Percentiles rank a stretch among this genome's conserved stretches.
Evolutionary conservation across 345 rosid genomes (phyloP).

Genomic region (Boechera stricta): DNA sequence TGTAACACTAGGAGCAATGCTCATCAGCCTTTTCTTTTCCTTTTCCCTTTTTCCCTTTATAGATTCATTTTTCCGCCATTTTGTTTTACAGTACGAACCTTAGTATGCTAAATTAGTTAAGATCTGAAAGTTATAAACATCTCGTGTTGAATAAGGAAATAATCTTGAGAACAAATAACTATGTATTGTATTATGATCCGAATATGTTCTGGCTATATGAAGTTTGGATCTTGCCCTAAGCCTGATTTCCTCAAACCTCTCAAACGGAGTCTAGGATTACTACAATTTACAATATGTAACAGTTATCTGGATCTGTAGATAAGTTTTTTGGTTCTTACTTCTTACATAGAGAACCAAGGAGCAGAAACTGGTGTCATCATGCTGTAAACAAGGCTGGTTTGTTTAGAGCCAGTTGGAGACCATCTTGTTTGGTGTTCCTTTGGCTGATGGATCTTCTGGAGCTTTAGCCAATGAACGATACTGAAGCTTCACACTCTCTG

Average conservation of each 20-base stretch:
- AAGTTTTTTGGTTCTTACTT: not conserved
- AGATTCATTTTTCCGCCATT: conserved; percentile 19
- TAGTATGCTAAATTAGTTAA: conserved; percentile 12
- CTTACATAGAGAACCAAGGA: conserved; percentile 25
- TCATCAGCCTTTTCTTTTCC: conserved; percentile 24
- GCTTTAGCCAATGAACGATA: conserved; percentile 89
- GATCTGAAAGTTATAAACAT: conserved; percentile 12
- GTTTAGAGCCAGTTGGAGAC: conserved; percentile 66
- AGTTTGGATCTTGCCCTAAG: conserved; percentile 24
- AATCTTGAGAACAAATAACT: conserved; percentile 10
- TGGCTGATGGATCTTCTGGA: conserved; percentile 57
- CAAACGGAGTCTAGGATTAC: not conserved
- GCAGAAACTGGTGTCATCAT: conserved; percentile 13
- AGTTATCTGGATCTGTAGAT: conserved; percentile 15
- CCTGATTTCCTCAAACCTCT: conserved; percentile 19
- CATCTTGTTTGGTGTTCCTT: conserved; percentile 60
- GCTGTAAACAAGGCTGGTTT: conserved; percentile 8
- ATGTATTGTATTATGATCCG: not conserved
- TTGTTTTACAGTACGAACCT: conserved; percentile 25
- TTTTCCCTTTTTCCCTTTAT: not conserved
- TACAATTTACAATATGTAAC: conserved; percentile 35
- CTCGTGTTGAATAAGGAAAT: conserved; percentile 8
- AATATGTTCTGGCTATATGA: conserved; percentile 12
- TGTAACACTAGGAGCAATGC: conserved; percentile 44
- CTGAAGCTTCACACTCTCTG: conserved; percentile 95